phyloP scores from a whole-genome alignment of 306 rosid species.

The cucumber (Cucumis sativus) region Cucumber_9930_V3 NC_026655.2:16904001-16904500 shows the following conservation, averaged over 20 bases:
- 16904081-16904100: background rate
- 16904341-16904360: conserved; percentile 76
- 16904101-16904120: conserved; percentile 5
- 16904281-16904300: conserved; percentile 9
- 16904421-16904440: conserved; percentile 65
- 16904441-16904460: conserved; percentile 52
- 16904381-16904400: conserved; percentile 82
- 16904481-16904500: conserved; percentile 5
- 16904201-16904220: no score
- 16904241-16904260: no score
- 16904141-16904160: conserved; percentile 84
- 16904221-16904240: no score
- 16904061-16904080: background rate
- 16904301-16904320: conserved; percentile 21
- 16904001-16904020: background rate
- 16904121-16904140: conserved; percentile 56
- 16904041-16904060: background rate
- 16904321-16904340: conserved; percentile 88
- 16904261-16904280: background rate
- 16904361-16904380: conserved; percentile 88
- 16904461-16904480: conserved; percentile 90
- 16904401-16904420: conserved; percentile 91
- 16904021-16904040: background rate
- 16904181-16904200: conserved; percentile 25
- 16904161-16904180: conserved; percentile 30